Base-by-base conservation (phyloP, 1,284 basidiomycete genomes). In the Moesziomyces antarcticus region DNA sequence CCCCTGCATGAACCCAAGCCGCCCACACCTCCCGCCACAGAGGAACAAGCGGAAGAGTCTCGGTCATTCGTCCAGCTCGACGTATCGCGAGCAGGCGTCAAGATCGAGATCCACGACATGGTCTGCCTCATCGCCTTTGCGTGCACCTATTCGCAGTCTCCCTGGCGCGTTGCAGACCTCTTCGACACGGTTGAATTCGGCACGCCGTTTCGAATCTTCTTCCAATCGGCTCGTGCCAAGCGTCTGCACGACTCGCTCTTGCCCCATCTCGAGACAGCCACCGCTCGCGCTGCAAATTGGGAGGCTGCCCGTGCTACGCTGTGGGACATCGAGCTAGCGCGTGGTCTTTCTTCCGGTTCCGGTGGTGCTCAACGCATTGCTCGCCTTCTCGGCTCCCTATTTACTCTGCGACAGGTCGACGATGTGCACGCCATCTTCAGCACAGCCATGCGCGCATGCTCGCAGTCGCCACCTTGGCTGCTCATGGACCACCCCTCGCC, bases 291-390 rank as follows among this genome's bases (percentile, higher is more conserved):
- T 16, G 16, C 9, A 3, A 40, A 49, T 10, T 70, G 60, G 60
- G 22, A 56, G 5, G 21, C 18, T 3, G 46, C 50, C 33, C 52
- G 59, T 7, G 20, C 58, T 2, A 58, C 18, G 6, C 35, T 74
- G 0, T 56, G 61, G 61, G 53, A 63, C 1, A 53, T 66, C 11
- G 74, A 79, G 53, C 71, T 79, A 2, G 71, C 74, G 10, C 71
- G 77, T 13, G 77, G 77, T 18, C 66, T 79, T 4, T 69, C 60
- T 7, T 72, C 67, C 14, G 74, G 75, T 20, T 63, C 62, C 1
- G 77, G 74, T 4, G 74, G 77, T 1, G 63, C 62, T 6, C 74
- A 78, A 42, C 67, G 75, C 14, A 67, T 79, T 13, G 73, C 75
- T 14, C 65, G 78, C 13, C 53, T 79, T 10, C 61, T 79, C 2